phyloP scores from a whole-genome alignment of 208 protist genomes.

The Leishmania guyanensis region DNA sequence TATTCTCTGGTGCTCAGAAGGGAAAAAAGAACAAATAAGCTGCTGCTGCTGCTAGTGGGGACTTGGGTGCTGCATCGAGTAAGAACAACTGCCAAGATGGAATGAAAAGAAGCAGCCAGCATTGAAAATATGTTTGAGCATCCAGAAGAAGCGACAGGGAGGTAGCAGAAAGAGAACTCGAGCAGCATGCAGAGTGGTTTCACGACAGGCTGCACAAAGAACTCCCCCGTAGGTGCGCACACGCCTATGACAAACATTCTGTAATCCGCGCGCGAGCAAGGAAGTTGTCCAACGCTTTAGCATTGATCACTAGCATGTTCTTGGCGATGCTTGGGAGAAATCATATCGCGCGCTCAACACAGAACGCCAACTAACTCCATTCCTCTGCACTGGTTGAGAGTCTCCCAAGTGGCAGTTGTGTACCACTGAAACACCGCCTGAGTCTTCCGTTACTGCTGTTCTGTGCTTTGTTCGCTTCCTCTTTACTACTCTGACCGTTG shows the following conservation, averaged over 20 bases:
- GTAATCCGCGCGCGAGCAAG: not conserved
- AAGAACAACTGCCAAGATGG: not conserved
- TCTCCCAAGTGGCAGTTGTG: not conserved
- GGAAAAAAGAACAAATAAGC: not conserved
- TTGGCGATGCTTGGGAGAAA: not conserved
- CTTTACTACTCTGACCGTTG: not conserved
- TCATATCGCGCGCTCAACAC: not conserved
- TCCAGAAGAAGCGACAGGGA: not conserved
- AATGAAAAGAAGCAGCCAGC: not conserved
- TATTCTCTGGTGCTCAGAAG: not conserved
- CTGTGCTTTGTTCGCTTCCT: not conserved
- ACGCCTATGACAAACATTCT: not conserved
- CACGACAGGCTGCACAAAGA: not conserved
- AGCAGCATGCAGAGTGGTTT: not conserved
- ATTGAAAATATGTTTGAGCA: not conserved
- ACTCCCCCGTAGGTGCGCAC: not conserved
- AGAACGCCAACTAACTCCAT: not conserved
- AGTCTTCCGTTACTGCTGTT: not conserved
- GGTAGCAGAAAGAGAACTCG: not conserved
- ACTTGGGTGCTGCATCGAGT: not conserved
- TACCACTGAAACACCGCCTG: not conserved
- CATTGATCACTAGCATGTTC: not conserved
- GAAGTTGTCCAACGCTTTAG: not conserved
- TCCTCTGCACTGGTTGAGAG: not conserved
- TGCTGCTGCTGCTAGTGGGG: not conserved